Conservation (phyloP, 805 yeast species). For the Lachancea fermentati region DNA sequence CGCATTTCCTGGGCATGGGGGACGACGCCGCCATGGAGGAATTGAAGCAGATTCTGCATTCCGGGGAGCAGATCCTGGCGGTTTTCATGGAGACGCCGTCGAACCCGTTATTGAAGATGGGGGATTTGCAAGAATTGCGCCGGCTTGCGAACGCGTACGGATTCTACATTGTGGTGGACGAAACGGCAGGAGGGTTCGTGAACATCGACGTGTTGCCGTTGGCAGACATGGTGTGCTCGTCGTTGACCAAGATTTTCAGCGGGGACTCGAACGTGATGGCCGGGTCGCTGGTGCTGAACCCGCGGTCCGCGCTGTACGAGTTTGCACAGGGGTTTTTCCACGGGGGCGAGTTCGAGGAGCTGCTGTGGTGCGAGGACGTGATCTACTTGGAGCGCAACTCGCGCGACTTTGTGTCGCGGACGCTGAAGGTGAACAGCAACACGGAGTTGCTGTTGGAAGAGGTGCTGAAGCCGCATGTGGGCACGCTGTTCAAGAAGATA, state of each 20-base stretch:
- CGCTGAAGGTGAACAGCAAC: slow-evolving; percentile 46
- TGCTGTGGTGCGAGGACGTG: slow-evolving; percentile 92
- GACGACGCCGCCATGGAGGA: slow-evolving; percentile 59
- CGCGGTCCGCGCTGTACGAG: slow-evolving; percentile 46
- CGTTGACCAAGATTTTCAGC: slow-evolving; percentile 86
- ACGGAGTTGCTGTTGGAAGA: slow-evolving; percentile 49
- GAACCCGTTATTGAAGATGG: slow-evolving; percentile 85
- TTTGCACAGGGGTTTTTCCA: slow-evolving; percentile 37
- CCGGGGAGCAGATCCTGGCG: slow-evolving; percentile 65
- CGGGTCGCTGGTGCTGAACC: slow-evolving; percentile 80
- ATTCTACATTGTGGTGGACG: slow-evolving; percentile 85
- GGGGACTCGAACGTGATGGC: slow-evolving; percentile 97
- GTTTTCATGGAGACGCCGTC: slow-evolving; percentile 93
- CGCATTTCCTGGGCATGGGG: slow-evolving; percentile 78
- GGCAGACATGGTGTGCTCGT: slow-evolving; percentile 79
- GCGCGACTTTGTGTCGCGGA: slow-evolving; percentile 74
- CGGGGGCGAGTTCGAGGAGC: slow-evolving; percentile 59
- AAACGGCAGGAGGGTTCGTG: slow-evolving; percentile 86
- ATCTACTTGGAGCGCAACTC: slow-evolving; percentile 89
- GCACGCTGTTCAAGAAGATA: slow-evolving; percentile 50
- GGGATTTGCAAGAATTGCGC: slow-evolving; percentile 62
- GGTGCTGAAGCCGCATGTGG: slow-evolving; percentile 41
- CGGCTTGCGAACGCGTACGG: slow-evolving; percentile 60
- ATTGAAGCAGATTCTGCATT: slow-evolving; percentile 53
- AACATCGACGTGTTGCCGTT: slow-evolving; percentile 77